These are phyloP conservation scores for Lepidium aucheri DNA, from an alignment of 345 rosid species.

Conservation along the genomic window DNA sequence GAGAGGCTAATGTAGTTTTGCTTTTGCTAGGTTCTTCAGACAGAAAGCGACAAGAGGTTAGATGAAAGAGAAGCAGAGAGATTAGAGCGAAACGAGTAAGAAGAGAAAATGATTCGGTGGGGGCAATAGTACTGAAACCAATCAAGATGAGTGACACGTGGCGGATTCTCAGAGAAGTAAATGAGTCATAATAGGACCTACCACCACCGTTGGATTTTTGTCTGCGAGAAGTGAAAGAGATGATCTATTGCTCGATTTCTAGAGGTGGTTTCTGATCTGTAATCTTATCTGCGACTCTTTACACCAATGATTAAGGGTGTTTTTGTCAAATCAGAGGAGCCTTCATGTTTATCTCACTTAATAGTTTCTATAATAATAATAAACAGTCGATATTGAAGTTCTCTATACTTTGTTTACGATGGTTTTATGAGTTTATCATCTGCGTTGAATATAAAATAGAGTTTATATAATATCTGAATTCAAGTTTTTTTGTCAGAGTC, in stretches of 20 bases:
- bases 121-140: slow-evolving; percentile 12
- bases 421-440: neutral
- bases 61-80: neutral
- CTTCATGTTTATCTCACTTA: neutral
- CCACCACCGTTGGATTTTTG: neutral
- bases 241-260: slow-evolving; percentile 28
- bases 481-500: neutral
- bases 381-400: too few species aligned
- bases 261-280: slow-evolving; percentile 27
- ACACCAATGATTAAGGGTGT: slow-evolving; percentile 29
- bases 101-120: slow-evolving; percentile 24
- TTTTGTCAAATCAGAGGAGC: slow-evolving; percentile 7
- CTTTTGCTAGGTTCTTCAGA: neutral
- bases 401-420: too few species aligned
- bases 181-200: slow-evolving; percentile 3
- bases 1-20: slow-evolving; percentile 3
- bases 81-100: neutral
- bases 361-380: neutral
- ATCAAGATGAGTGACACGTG: slow-evolving; percentile 17
- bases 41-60: slow-evolving; percentile 26
- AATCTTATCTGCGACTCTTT: slow-evolving; percentile 21
- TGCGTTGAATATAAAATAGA: neutral
- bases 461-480: neutral
- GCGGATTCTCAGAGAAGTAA: neutral
- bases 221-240: slow-evolving; percentile 1